Percentiles rank a stretch among this genome's conserved stretches.
Evolutionary conservation across 108 stramenopile species (phyloP).

Genomic region (Epipyxis sp.): DNA sequence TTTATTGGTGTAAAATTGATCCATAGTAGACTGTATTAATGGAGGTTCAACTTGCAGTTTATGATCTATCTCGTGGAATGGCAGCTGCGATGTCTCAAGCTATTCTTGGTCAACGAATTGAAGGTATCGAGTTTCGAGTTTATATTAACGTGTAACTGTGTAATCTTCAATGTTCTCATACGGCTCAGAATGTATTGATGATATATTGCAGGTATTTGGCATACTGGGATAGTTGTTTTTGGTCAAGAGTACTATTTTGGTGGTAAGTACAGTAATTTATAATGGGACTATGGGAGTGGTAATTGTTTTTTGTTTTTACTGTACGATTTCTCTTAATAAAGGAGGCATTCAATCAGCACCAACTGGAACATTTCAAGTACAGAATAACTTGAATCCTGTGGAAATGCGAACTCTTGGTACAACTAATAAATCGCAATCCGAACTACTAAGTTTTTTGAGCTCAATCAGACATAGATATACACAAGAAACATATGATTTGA

Average conservation of each 20-base stretch:
- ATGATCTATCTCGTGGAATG: constrained; percentile 53
- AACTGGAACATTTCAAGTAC: constrained; percentile 16
- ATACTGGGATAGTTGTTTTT: constrained; percentile 47
- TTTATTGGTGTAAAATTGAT: no score
- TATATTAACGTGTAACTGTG: no score
- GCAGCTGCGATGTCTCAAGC: constrained; percentile 39
- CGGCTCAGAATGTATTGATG: no score
- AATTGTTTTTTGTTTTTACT: no score
- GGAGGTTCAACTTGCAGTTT: constrained; percentile 53
- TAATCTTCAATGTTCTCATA: no score
- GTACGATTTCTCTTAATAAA: no score
- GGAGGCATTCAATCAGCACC: constrained; percentile 41
- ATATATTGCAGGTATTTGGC: constrained; percentile 53
- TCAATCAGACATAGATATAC: constrained; percentile 42
- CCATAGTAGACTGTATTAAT: no score
- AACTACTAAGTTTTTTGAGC: constrained; percentile 45
- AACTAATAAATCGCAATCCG: constrained; percentile 40
- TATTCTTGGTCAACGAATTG: constrained; percentile 54
- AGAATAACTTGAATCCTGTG: constrained; percentile 39
- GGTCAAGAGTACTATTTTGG: constrained; percentile 56
- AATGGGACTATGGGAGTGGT: no score
- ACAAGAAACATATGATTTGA: constrained; percentile 49
- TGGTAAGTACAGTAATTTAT: no score
- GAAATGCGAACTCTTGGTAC: constrained; percentile 44
- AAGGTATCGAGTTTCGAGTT: no score